Base-by-base conservation (phyloP, 2,329 filamentous ascomycete species). In the Alternaria sp. region DNA sequence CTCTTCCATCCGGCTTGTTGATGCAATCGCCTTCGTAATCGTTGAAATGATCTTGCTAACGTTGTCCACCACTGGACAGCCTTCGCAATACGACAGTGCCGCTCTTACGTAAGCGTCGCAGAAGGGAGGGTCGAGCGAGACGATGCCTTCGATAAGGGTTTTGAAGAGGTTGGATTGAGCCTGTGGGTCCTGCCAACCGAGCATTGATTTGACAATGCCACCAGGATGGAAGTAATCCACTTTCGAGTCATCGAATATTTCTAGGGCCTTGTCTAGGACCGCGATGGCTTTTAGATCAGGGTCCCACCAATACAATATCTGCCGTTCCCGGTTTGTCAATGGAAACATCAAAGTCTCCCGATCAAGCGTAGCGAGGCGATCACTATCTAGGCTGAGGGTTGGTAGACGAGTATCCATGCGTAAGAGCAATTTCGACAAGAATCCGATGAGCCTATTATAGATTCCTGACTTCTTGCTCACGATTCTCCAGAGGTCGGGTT, bases 261-360 rank as follows among this genome's bases (percentile, higher is more conserved):
- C 76, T 28, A 77, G 56, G 51, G 76, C 71, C 50, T 70, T 76
- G 51, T 78, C 75, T 17, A 78, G 50, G n/a, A 72, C 68, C 23
- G 71, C 70, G 17, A 70, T 66, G 4, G 71, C 72, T 37, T 64
- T 67, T 46, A 72, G 69, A 3, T 73, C 69, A 3, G 70, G 63
- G 37, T 74, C 62, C 72, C 72, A 77, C 8, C 48, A 58, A 24
- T 64, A 48, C 5, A 77, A 39, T n/a, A 67, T 48, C 2, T 37
- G 31, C 10, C 58, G 65, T 55, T 78, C 75, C 5, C 41, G 26
- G 3, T 42, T 23, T n/a, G 69, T 65, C 4, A 78, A 54, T 2
- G 73, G 71, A 34, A 78, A 76, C 17, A 66, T 71, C 37, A 54
- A 58, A 6, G 24, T 42, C 21, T 69, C 64, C 2, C 62, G 68